Percentiles rank a stretch among this genome's conserved stretches.
These are phyloP conservation scores for Penicillium taxi DNA, from an alignment of 495 filamentous ascomycete species.

Conservation along the genomic window DNA sequence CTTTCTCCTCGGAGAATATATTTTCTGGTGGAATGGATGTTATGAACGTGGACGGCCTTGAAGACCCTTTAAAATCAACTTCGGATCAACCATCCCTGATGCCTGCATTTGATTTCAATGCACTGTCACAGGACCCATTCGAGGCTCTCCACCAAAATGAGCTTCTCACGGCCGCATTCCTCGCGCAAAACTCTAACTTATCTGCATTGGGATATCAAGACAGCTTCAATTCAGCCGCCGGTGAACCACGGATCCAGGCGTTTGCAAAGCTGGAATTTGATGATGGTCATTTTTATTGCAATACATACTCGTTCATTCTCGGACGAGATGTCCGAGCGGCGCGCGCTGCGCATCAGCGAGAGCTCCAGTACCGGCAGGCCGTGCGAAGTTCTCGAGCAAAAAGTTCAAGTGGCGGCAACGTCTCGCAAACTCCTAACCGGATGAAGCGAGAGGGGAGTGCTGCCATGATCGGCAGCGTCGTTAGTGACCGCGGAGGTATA, in stretches of 20 bases:
- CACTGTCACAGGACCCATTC: conserved; percentile 28
- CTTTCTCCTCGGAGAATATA: conserved; percentile 3
- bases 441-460: conserved; percentile 40
- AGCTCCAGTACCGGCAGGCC: conserved; percentile 37
- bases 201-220: conserved; percentile 37
- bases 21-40: conserved; percentile 20
- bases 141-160: conserved; percentile 38
- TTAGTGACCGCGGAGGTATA: conserved; percentile 54
- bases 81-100: conserved; percentile 35
- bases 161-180: conserved; percentile 33
- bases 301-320: conserved; percentile 55
- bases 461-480: conserved; percentile 42
- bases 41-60: no score
- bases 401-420: conserved; percentile 41
- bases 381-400: conserved; percentile 36
- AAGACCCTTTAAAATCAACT: conserved; percentile 30
- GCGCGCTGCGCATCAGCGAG: conserved; percentile 42
- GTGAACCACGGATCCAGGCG: conserved; percentile 47
- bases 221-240: conserved; percentile 29
- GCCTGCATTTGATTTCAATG: conserved; percentile 30
- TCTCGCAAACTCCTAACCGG: conserved; percentile 39
- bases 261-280: conserved; percentile 65
- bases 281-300: conserved; percentile 68
- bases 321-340: conserved; percentile 56
- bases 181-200: conserved; percentile 33